phyloP scores from a whole-genome alignment of 2,329 filamentous ascomycete genomes.

The Thyridium curvatum region DNA sequence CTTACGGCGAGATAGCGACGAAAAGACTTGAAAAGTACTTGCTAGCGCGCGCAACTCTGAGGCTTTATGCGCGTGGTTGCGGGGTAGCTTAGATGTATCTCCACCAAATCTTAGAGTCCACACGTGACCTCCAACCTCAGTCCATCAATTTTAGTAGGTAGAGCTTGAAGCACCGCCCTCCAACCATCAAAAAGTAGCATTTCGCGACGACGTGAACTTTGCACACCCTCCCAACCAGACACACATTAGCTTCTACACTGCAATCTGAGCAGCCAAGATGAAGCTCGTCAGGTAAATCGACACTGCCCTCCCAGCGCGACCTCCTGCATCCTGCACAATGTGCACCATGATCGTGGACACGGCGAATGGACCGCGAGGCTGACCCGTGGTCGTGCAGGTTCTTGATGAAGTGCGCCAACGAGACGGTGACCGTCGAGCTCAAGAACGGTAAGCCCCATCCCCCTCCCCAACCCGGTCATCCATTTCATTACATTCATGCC shows the following conservation, averaged over 20 bases:
- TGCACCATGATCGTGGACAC: slow-evolving; percentile 29
- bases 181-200: not conserved
- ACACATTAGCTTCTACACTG: not conserved
- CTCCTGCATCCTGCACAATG: slow-evolving; percentile 7
- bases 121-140: too few species aligned
- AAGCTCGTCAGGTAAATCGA: slow-evolving; percentile 87
- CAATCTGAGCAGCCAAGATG: slow-evolving; percentile 52
- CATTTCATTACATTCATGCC: too few species aligned
- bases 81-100: too few species aligned
- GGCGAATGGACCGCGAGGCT: slow-evolving; percentile 12
- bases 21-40: too few species aligned
- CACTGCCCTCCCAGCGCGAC: slow-evolving; percentile 13
- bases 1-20: too few species aligned
- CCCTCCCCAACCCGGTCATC: too few species aligned
- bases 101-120: too few species aligned
- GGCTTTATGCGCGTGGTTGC: too few species aligned
- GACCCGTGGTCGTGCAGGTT: slow-evolving; percentile 56
- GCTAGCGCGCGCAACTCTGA: too few species aligned
- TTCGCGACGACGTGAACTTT: not conserved
- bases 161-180: not conserved
- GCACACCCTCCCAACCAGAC: not conserved
- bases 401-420: slow-evolving; percentile 98
- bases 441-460: slow-evolving; percentile 71
- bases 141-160: too few species aligned
- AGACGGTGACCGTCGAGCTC: slow-evolving; percentile 96